Conservation (phyloP, 208 protist genomes). For the Angomonas ambiguus region DNA sequence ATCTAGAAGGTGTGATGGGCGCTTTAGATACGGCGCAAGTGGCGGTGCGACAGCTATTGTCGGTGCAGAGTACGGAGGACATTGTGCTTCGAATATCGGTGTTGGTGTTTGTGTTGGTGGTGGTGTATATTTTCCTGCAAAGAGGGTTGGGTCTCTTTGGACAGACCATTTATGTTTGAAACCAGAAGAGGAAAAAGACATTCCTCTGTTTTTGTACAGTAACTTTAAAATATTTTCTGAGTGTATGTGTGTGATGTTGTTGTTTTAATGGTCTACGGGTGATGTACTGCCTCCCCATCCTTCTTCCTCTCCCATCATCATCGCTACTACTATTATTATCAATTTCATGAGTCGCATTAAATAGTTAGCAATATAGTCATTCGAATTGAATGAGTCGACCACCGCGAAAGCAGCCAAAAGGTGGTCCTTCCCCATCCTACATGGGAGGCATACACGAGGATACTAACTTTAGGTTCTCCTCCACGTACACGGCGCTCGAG, state of each 20-base stretch:
- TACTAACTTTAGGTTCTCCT: slow-evolving; percentile 28
- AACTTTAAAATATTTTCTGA: too few relatives aligned
- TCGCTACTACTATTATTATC: too few relatives aligned
- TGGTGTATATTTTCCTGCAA: slow-evolving; percentile 62
- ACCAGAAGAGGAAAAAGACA: not conserved
- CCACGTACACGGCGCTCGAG: slow-evolving; percentile 24
- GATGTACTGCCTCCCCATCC: too few relatives aligned
- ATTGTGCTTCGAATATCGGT: slow-evolving; percentile 53
- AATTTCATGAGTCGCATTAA: too few relatives aligned
- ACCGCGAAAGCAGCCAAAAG: not conserved
- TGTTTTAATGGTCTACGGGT: too few relatives aligned
- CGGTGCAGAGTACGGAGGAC: slow-evolving; percentile 62
- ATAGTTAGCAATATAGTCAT: too few relatives aligned
- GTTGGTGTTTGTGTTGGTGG: slow-evolving; percentile 46
- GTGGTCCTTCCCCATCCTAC: not conserved
- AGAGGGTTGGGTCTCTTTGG: slow-evolving; percentile 72
- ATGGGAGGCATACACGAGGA: slow-evolving; percentile 19
- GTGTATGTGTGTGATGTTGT: too few relatives aligned
- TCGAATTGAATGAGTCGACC: not conserved
- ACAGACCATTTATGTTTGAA: slow-evolving; percentile 31
- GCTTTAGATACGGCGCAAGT: slow-evolving; percentile 59
- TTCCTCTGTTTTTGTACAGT: not conserved
- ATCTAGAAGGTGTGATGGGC: slow-evolving; percentile 60
- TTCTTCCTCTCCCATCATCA: too few relatives aligned
- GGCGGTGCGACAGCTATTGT: slow-evolving; percentile 48